Base-by-base conservation (phyloP, 2,329 filamentous ascomycete species). In the Colletotrichum sp. region DNA sequence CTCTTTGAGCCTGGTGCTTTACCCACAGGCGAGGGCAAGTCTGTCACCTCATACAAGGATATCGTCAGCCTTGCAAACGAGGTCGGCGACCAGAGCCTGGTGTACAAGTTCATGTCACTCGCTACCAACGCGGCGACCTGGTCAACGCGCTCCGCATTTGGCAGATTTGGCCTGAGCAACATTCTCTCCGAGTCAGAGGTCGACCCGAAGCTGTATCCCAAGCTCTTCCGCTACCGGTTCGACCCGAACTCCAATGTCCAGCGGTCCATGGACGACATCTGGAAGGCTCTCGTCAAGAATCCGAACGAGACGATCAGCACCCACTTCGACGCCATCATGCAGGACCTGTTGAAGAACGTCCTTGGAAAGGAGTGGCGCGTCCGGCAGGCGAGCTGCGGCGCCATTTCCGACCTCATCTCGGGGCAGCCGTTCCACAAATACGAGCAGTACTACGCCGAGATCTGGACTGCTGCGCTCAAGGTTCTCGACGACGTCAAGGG, bases 61-160 rank as follows among this genome's bases (percentile, higher is more conserved):
- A 98, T 99, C 79, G 94, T 99, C 84, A 97, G 90, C 79, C 88
- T 99, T 64, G 97, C 97, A n/a, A 95, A 96, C 59, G 97, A 99
- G 85, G 96, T 98, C 39, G 97, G 97, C 13, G 96, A 99, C 81
- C 96, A 97, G 74, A 96, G 94, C 79, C 88, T 99, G n/a, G 95
- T 98, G 2, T 99, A 99, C 87, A 95, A 96, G 77, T 98, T 99
- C 86, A 99, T 99, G 97, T 96, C 96, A 1, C 90, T 99, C 79
- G 97, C 97, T 4, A 95, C 96, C 3, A 98, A 98, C 81, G 98
- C 98, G 64, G 96, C 96, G 1, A 98, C 98, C 19, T 99, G 97
- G 97, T 96, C 96, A 2, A 98, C 96, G n/a, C 92, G 97, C 67
- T 98, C 97, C 1, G 97, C 97, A 0, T 98, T 99, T 84, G 97